Base-by-base conservation (phyloP, 176 grass and related monocot species). In the Lolium multiflorum region DNA sequence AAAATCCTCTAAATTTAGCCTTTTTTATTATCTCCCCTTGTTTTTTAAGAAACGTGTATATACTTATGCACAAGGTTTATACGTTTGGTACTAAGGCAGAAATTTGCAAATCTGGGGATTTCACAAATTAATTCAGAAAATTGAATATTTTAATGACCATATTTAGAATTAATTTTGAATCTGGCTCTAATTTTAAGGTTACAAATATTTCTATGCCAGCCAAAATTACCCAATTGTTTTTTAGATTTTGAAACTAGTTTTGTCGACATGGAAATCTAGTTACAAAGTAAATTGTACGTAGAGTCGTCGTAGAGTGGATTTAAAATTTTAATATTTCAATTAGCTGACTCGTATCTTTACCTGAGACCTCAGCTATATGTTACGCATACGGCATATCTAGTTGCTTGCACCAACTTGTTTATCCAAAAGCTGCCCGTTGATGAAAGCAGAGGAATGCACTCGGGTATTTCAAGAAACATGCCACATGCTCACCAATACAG, bases 401-500 rank as follows among this genome's bases (percentile, higher is more conserved):
- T 48, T 48, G 12, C 46, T 74, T 74, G 44, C 71, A 50, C 71
- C 6, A 49, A 15, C 71, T 74, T 49, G 1, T 52, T 75, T 52
- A 75, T 31, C 24, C 14, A 75, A 51, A 52, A 52, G 1, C 47
- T 9, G 3, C 5, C 22, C 4, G 13, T 17, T 75, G 46, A 31
- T 25, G 8, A 74, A 51, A 74, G 22, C 51, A 28, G 72, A 17
- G 44, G n/a, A 25, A 72, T 51, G 12, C 14, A 51, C 71, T 25
- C 24, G 13, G 61, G 46, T 51, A 50, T 46, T 74, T 74, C 2
- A 25, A 74, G 83, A 81, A 69, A 74, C 69, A 78, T 69, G 39
- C 77, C 83, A 89, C 77, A 81, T 85, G 88, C 24, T 58, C 69
- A n/a, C 21, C 10, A 62, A 47, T 46, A 51, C 20, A 75, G 9